Base-by-base conservation (phyloP, 805 yeast species). In the Wickerhamomyces subpelliculosus region DNA sequence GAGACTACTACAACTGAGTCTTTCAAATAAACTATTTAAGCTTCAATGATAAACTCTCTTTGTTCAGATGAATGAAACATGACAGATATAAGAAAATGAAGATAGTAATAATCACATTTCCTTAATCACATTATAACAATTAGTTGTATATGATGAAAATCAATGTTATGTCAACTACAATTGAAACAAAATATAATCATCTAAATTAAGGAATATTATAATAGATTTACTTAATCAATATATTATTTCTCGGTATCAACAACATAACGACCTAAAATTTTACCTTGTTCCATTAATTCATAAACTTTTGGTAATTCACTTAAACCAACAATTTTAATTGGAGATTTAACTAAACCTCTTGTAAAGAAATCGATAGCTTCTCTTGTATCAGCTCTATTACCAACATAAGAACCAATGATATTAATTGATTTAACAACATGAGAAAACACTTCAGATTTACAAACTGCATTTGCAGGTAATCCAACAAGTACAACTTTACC, bases 351-450 rank as follows among this genome's bases (percentile, higher is more conserved):
- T 51, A 75, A 64, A 39, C 87, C 87, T 62, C 85, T 70, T 42
- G 70, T 44, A 57, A 78, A 80, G 71, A 80, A 80, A 52, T 80
- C 85, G 41, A 80, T 57, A 34, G 87, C 87, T 62, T 80, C 88
- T 45, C 80, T 73, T 43, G 90, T 72, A 65, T 85, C 95, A 46
- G 82, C 82, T 65, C 93, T 79, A 75, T 83, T 84, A 50, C 95
- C 95, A 45, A 85, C 95, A 57, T 82, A 82, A 32, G 94, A 83
- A 48, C 93, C 94, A 57, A 69, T 74, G 57, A 85, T 79, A 55
- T 68, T 67, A 60, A 81, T 67, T 33, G 84, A 74, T 62, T 73
- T 81, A 51, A 80, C 76, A 43, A 85, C 93, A 32, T 82, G 76
- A 48, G 65, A 65, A 67, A 84, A 80, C 34, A 85, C 85, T 37